Base-by-base conservation (phyloP, 768 basidiomycete species). In the Podaxis sp. region DNA sequence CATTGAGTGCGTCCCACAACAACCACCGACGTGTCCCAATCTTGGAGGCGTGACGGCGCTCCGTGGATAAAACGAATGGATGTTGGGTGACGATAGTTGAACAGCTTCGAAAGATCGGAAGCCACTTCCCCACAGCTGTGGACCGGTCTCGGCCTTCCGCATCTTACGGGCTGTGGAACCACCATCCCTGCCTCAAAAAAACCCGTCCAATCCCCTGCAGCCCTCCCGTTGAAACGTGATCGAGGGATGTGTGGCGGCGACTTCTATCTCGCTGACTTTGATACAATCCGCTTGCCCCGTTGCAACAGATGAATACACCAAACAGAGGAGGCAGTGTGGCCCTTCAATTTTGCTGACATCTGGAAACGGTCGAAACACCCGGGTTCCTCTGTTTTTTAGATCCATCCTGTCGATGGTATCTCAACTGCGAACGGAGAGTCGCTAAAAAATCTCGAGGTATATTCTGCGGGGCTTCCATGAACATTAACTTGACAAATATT, bases 31-130 rank as follows among this genome's bases (percentile, higher is more conserved):
- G 16, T 44, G 42, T 21, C 14, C 6, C n/a, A 44, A 44, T 16
- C 42, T 44, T 44, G 21, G 47, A 54, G 52, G 37, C 16, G 37
- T 38, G 37, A 40, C 52, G 16, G 35, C 52, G 52, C 37, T 11
- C 52, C 42, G 42, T 44, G 42, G 42, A 44, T 18, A 44, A 16
- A 48, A 23, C 36, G 14, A 21, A 38, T 54, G 35, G 52, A 38
- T 54, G 35, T 11, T 28, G 36, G 28, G 3, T 53, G 35, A 53
- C 18, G 28, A 35, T 5, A 44, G 4, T 14, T 48, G 47, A 38
- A 10, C 37, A 38, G 35, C 52, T 54, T 54, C 52, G 52, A 54
- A 54, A 54, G 52, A 54, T 54, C 52, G 52, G 52, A 54, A 54
- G 52, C 52, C 37, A 23, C 50, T 28, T 32, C 32, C 50, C 50